phyloP scores from a whole-genome alignment of 2,329 filamentous ascomycete species.

The Xylaria sp. region DNA sequence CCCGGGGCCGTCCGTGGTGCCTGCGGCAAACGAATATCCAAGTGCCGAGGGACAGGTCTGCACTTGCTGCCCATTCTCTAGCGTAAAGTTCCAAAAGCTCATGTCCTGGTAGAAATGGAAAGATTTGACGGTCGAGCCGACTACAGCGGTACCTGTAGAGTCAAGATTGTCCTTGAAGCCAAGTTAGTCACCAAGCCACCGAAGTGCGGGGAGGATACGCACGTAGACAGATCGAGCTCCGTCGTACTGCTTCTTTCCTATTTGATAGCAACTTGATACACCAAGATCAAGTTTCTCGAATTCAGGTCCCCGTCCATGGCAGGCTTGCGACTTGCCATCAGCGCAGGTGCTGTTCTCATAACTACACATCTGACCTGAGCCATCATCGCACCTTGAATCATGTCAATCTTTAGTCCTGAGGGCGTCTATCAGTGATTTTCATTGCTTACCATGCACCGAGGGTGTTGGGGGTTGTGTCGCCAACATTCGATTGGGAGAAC shows the following conservation, averaged over 20 bases:
- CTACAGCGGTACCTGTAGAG: slow-evolving; percentile 58
- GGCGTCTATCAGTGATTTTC: not conserved
- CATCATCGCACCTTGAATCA: slow-evolving; percentile 73
- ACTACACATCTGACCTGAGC: slow-evolving; percentile 73
- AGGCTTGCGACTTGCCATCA: slow-evolving; percentile 67
- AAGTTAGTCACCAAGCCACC: slow-evolving; percentile 4
- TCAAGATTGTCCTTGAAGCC: slow-evolving; percentile 30
- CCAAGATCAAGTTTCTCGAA: slow-evolving; percentile 75
- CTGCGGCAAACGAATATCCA: slow-evolving; percentile 89
- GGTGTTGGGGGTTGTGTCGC: slow-evolving; percentile 87
- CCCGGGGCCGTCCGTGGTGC: slow-evolving; percentile 88
- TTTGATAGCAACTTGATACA: slow-evolving; percentile 79
- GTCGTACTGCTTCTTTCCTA: slow-evolving; percentile 72
- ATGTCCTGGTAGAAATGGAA: slow-evolving; percentile 87
- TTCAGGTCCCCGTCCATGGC: slow-evolving; percentile 73
- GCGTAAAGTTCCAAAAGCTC: slow-evolving; percentile 74
- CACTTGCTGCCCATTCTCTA: slow-evolving; percentile 76
- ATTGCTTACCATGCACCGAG: slow-evolving; percentile 73
- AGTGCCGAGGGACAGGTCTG: slow-evolving; percentile 85
- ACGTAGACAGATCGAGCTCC: slow-evolving; percentile 64
- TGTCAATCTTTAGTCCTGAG: slow-evolving; percentile 18
- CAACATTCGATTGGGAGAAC: slow-evolving; percentile 91
- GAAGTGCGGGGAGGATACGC: slow-evolving; percentile 25
- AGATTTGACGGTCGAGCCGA: slow-evolving; percentile 74
- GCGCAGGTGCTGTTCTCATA: slow-evolving; percentile 82